Evolutionary conservation across 164 flowering plant genomes (phyloP).

Genomic region (Cinnamomum micranthum): DNA sequence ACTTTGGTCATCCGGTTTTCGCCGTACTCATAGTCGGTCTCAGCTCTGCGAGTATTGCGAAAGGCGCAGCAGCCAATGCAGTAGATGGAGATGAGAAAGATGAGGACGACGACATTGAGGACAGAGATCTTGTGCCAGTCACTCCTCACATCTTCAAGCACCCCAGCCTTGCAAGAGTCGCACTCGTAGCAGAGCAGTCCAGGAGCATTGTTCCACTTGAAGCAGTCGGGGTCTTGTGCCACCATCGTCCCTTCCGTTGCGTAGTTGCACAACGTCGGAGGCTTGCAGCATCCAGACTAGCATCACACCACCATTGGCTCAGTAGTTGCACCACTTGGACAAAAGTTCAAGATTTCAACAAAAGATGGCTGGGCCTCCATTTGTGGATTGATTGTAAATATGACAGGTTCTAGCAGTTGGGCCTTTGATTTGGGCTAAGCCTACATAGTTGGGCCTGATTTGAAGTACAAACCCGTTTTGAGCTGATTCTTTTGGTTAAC

Average conservation of each 20-base stretch:
- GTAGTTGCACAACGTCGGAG: conserved; percentile 80
- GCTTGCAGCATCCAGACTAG: conserved; percentile 99
- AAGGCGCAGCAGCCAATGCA: conserved; percentile 84
- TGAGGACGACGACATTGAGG: conserved; percentile 62
- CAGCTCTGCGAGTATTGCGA: conserved; percentile 58
- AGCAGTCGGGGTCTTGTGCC: conserved; percentile 74
- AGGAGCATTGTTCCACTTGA: conserved; percentile 70
- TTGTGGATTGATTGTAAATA: too few relatives aligned
- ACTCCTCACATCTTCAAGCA: conserved; percentile 58
- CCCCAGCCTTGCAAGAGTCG: conserved; percentile 94
- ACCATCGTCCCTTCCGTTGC: conserved; percentile 21
- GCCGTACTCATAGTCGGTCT: conserved; percentile 66
- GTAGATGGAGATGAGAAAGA: conserved; percentile 73
- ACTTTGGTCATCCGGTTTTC: conserved; percentile 70
- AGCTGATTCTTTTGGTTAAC: too few relatives aligned
- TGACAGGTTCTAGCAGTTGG: too few relatives aligned
- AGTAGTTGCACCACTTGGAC: too few relatives aligned
- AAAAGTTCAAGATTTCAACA: too few relatives aligned
- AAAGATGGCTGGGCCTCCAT: too few relatives aligned
- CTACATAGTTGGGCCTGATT: too few relatives aligned
- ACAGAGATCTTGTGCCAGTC: conserved; percentile 88
- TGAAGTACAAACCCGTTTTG: too few relatives aligned
- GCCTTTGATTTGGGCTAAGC: too few relatives aligned
- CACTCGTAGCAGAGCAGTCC: conserved; percentile 81
- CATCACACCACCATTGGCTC: too few relatives aligned